These are phyloP conservation scores for Jaapia argillacea DNA, from an alignment of 768 basidiomycete species.

Conservation along the genomic window DNA sequence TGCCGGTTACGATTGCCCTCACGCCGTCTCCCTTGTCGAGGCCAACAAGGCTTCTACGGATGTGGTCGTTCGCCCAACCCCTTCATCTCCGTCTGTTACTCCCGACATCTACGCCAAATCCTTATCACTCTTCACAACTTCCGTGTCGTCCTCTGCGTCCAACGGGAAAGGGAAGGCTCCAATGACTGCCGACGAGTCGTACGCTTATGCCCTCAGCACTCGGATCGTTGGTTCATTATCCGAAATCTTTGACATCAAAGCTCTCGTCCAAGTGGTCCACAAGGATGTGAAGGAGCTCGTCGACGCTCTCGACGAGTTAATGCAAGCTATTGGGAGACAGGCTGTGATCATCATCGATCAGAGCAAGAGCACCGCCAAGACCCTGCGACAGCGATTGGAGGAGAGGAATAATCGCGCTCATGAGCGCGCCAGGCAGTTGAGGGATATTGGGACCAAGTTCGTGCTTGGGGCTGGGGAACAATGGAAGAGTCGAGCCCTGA, in stretches of 20 bases:
- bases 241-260: slow-evolving; percentile 13
- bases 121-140: neutral
- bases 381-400: neutral
- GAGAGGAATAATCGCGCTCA: neutral
- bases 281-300: slow-evolving; percentile 16
- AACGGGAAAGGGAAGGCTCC: slow-evolving; percentile 14
- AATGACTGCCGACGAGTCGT: neutral
- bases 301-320: slow-evolving; percentile 17
- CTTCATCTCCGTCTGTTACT: too few relatives aligned
- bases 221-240: slow-evolving; percentile 15
- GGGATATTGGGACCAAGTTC: neutral
- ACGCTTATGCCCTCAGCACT: slow-evolving; percentile 12
- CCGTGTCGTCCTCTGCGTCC: neutral
- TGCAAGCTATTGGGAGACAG: slow-evolving; percentile 13
- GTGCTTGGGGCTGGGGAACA: neutral
- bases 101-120: too few relatives aligned
- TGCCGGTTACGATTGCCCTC: too few relatives aligned
- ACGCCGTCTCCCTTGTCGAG: too few relatives aligned
- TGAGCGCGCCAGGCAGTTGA: neutral
- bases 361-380: too few relatives aligned
- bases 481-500: neutral
- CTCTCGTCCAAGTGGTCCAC: slow-evolving; percentile 5
- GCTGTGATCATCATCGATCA: slow-evolving; percentile 2
- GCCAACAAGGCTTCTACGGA: too few relatives aligned
- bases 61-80: too few relatives aligned